These are phyloP conservation scores for Fusarium sp. DNA, from an alignment of 2,329 filamentous ascomycete genomes.

Conservation along the genomic window DNA sequence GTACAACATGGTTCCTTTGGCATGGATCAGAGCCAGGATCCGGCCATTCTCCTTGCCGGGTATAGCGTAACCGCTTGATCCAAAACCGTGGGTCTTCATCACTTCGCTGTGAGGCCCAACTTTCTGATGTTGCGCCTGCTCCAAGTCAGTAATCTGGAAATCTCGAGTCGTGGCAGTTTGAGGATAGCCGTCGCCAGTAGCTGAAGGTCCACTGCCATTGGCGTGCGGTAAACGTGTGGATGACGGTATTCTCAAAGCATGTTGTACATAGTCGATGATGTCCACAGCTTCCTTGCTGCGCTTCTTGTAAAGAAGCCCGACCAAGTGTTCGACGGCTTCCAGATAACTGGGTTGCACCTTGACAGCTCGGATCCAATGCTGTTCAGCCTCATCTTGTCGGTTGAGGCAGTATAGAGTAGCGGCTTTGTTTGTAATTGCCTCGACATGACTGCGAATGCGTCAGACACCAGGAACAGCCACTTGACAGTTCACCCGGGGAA, in stretches of 20 bases:
- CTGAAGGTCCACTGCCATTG: not conserved
- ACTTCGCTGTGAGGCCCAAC: slow-evolving; percentile 31
- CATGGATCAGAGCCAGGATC: slow-evolving; percentile 92
- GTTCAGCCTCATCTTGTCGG: slow-evolving; percentile 83
- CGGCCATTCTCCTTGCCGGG: slow-evolving; percentile 89
- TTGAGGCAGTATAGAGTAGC: slow-evolving; percentile 88
- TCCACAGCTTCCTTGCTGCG: slow-evolving; percentile 86
- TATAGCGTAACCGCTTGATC: slow-evolving; percentile 77
- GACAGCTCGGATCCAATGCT: slow-evolving; percentile 87
- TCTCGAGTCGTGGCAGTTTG: slow-evolving; percentile 7
- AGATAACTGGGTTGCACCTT: slow-evolving; percentile 87
- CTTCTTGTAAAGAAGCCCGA: slow-evolving; percentile 87
- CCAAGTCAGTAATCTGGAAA: slow-evolving; percentile 36
- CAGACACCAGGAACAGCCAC: slow-evolving; percentile 44
- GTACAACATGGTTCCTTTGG: slow-evolving; percentile 99
- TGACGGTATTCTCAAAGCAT: slow-evolving; percentile 65
- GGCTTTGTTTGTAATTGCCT: slow-evolving; percentile 93
- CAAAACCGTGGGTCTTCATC: slow-evolving; percentile 42
- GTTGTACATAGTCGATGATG: slow-evolving; percentile 87
- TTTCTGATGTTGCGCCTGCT: slow-evolving; percentile 40
- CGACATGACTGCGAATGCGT: slow-evolving; percentile 75
- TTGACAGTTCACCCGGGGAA: slow-evolving; percentile 44
- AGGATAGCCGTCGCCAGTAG: slow-evolving; percentile 17
- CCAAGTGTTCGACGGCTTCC: slow-evolving; percentile 93
- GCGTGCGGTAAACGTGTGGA: slow-evolving; percentile 10